Conservation (phyloP, 495 filamentous ascomycete species). For the Penicillium samsonianum region DNA sequence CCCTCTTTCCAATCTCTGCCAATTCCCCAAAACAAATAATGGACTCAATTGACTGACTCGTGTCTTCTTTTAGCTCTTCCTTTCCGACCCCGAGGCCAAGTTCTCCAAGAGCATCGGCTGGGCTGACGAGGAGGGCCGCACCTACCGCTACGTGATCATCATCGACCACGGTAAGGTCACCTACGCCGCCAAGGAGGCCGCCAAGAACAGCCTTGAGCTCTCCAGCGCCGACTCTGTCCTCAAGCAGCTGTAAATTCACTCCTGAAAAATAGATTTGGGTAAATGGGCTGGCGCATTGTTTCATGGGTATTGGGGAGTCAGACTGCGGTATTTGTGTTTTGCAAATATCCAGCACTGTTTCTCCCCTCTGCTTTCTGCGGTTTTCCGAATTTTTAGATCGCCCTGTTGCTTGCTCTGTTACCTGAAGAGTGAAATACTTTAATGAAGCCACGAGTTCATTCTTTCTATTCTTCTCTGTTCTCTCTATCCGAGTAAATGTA, state of each 20-base stretch:
- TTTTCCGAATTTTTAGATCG: slow-evolving; percentile 15
- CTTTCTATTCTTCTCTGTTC: not conserved
- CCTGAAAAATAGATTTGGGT: slow-evolving; percentile 4
- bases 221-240: slow-evolving; percentile 29
- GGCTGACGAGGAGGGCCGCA: slow-evolving; percentile 71
- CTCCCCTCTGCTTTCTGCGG: slow-evolving; percentile 1
- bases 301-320: slow-evolving; percentile 3
- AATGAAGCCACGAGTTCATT: slow-evolving; percentile 34
- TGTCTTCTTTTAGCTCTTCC: slow-evolving; percentile 65
- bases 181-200: slow-evolving; percentile 81
- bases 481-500: not conserved
- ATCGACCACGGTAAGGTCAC: slow-evolving; percentile 87
- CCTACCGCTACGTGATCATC: slow-evolving; percentile 79
- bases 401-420: slow-evolving; percentile 19
- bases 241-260: slow-evolving; percentile 33
- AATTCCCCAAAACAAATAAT: not conserved
- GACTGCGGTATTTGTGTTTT: not conserved
- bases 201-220: slow-evolving; percentile 64
- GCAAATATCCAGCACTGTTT: not conserved
- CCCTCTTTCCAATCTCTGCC: not conserved
- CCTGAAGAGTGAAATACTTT: slow-evolving; percentile 27
- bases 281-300: slow-evolving; percentile 17
- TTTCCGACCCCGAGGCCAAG: slow-evolving; percentile 71
- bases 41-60: slow-evolving; percentile 9
- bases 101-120: slow-evolving; percentile 87